Base-by-base conservation (phyloP, 352 stramenopile genomes). In the Discostella stelligera region DNA sequence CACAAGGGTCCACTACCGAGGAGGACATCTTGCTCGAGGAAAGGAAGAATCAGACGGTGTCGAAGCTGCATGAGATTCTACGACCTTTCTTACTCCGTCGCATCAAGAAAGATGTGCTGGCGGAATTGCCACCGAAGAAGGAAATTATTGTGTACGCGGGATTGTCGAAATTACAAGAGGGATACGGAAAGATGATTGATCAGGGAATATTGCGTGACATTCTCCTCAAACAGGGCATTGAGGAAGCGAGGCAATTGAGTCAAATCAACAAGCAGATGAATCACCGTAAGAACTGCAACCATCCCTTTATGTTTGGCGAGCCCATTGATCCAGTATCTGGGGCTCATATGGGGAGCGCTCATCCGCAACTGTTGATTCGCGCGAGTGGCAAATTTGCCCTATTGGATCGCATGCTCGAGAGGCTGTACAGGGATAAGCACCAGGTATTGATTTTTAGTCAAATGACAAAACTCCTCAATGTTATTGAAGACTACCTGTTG, bases 391-490 rank as follows among this genome's bases (percentile, higher is more conserved):
- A 99, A 83, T 97, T 98, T 64, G 94, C 97, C 41, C 84, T 98
- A 11, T 86, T 99, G 49, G 96, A 98, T 79, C 93, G 96, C n/a
- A 98, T 99, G 95, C 84, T 99, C 13, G 89, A 94, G 5, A 96
- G 97, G 68, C 88, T 99, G 0, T 95, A 98, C 80, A 91, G 90
- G 25, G 94, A 96, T 20, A 95, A 96, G 11, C 89, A 94, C 64
- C 88, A 93, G 54, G 96, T 98, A 30, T 87, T 99, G 11, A 98
- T 99, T 71, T 99, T 99, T 83, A 98, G 94, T 71, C 96, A 99
- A 83, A 98, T 99, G 96, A 98, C 96, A 25, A 93, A 89, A 14
- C 94, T 98, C 80, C 92, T 98, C 70, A 96, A 98, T 71, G 96
- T 99, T 55, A 88, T 98, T 39, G 96, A 98, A 79, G 96, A 98